Evolutionary conservation across 2,329 filamentous ascomycete genomes (phyloP), one percentile per base, ranked within the genome.

Genomic region (Colletotrichum somersetense): DNA sequence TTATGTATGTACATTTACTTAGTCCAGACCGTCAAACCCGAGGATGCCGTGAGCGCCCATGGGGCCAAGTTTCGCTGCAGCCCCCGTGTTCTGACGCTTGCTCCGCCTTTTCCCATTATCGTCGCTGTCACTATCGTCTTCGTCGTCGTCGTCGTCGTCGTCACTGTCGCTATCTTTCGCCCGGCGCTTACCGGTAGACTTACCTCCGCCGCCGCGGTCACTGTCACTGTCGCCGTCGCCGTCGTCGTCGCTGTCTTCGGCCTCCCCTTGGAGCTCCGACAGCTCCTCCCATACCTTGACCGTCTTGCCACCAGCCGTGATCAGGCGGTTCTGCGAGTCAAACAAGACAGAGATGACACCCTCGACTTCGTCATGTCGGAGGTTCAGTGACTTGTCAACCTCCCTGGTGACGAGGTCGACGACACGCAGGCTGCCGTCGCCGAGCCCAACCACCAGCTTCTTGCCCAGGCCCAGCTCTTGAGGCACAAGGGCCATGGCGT

Each of bases 281-380:
- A 91, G 89, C 79, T 96, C 90, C 92, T 96, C 90, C 96, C 96
- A 99, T 2, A 98, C 91, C 81, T 98, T 98, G 74, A 99, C 89
- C 0, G 91, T 91, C 76, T 88, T 89, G 0, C 96, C 96, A 66
- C 96, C 96, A 14, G 94, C 95, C 77, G 91, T 97, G 76, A 99
- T 94, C 86, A 99, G 90, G 57, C 96, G 88, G 57, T 95, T 93
- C 63, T 91, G 90, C 62, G 92, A 91, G 82, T 98, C 96, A 75
- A 98, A 97, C 1, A 88, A 92, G 0, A 99, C 82, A 0, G 89
- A 93, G 1, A 95, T 89, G 4, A 98, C 95, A 2, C 92, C 93
- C 79, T 98, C 96, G 23, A 96, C 83, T 72, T 97, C 95, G 77
- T 98, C 94, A 79, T 98, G 96, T 76, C 89, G 78, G 48, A 85